Conservation (phyloP, 768 basidiomycete species). For the Lentinula boryana region DNA sequence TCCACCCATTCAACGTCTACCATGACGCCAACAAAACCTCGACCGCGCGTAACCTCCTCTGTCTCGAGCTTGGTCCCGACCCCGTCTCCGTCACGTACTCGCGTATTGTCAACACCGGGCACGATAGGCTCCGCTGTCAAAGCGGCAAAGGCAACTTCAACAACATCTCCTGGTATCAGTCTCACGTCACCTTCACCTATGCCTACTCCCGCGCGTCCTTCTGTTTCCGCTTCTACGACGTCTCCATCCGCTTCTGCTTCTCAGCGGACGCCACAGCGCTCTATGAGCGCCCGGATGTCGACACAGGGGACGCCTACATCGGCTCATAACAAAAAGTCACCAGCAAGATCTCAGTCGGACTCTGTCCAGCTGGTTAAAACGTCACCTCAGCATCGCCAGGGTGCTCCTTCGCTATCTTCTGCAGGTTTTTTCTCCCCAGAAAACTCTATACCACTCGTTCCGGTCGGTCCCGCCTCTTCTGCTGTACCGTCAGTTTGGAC, state of each 20-base stretch:
- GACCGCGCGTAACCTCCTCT: conserved; percentile 1
- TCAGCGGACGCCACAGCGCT: conserved; percentile 1
- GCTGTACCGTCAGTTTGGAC: conserved; percentile 1
- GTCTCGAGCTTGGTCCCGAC: neutral
- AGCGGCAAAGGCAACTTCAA: neutral
- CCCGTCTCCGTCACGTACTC: neutral
- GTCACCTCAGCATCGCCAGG: neutral
- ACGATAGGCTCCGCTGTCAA: neutral
- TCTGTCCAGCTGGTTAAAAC: neutral
- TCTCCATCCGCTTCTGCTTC: neutral
- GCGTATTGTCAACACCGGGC: neutral
- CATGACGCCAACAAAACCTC: neutral
- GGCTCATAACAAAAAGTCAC: neutral
- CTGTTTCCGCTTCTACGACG: neutral
- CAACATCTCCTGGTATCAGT: neutral
- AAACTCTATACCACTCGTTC: neutral
- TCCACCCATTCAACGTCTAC: neutral
- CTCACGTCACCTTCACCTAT: conserved; percentile 5
- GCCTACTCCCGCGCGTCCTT: neutral
- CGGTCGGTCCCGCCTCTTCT: neutral
- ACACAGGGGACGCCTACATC: neutral
- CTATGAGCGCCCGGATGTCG: neutral
- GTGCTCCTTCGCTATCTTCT: neutral
- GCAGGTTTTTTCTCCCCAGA: neutral
- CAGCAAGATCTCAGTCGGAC: neutral